These are phyloP conservation scores for Phytophthora nicotianae DNA, from an alignment of 352 stramenopile genomes.

Conservation along the genomic window DNA sequence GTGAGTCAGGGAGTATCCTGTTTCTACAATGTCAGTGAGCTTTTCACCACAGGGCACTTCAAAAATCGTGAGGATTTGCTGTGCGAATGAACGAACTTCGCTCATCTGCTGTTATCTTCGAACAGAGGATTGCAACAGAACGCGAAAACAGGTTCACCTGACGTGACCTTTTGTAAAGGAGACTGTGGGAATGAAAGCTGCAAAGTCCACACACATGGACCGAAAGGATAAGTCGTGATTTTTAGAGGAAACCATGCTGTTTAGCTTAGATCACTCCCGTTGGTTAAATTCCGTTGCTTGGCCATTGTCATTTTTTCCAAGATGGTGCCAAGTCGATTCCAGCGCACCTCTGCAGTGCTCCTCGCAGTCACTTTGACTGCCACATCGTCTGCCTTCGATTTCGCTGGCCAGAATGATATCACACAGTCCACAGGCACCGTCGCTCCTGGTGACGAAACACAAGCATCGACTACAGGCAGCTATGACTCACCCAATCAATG, in stretches of 20 bases:
- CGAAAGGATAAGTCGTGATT: background rate
- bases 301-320: constrained; percentile 21
- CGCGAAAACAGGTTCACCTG: background rate
- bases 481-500: constrained; percentile 19
- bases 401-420: constrained; percentile 20
- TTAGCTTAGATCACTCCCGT: background rate
- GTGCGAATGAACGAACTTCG: background rate
- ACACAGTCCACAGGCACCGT: constrained; percentile 19
- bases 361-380: constrained; percentile 16
- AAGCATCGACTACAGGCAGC: constrained; percentile 8
- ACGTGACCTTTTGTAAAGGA: background rate
- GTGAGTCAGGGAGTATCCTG: constrained; percentile 7
- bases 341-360: constrained; percentile 15
- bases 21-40: constrained; percentile 8
- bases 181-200: background rate
- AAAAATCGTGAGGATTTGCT: constrained; percentile 4
- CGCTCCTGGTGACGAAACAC: constrained; percentile 4
- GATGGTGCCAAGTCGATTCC: constrained; percentile 24
- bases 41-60: background rate
- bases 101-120: constrained; percentile 8
- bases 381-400: constrained; percentile 17
- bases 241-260: background rate
- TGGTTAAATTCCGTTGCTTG: too few relatives aligned
- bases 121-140: background rate
- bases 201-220: background rate